Base-by-base conservation (phyloP, 768 basidiomycete species). In the Glaciozyma martinii region DNA sequence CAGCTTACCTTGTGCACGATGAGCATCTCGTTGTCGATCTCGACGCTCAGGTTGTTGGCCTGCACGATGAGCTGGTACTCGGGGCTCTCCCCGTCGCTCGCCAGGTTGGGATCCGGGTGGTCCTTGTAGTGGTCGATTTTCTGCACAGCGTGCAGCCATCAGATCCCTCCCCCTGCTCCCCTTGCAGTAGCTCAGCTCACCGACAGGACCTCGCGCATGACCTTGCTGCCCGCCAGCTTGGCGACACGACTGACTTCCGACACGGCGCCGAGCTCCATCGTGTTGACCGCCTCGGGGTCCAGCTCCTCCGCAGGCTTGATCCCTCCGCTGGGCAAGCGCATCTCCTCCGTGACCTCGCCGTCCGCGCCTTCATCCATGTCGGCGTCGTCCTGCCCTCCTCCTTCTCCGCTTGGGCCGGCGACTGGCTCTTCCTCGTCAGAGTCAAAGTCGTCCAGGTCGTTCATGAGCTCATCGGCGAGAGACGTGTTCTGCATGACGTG, bases 1-100 rank as follows among this genome's bases (percentile, higher is more conserved):
- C 21, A 19, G 74, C 77, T 68, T 71, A 83, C 91, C 82, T 99
- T 99, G 79, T 99, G 90, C 1, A 99, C 93, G 40, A 99, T 81
- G 43, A 99, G 81, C 61, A 97, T 90, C 77, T 99, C 95, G 72
- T 99, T 99, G 78, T 99, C 95, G 8, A 98, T 86, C 73, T 99
- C 95, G 50, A 99, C 95, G 3, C 92, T 90, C 63, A 98, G 80
- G 77, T 99, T 99, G 80, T 99, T 99, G 30, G 95, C 90, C 71
- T 91, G 86, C 7, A 99, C 95, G 72, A 98, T 98, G 66, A 98
- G 81, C 67, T 86, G 85, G 79, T 99, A 99, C 77, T 99, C 95
- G 1, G 91, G 89, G 75, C 94, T 93, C 66, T 91, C 81, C 75
- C 90, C 88, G 2, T 89, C 86, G 29, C 87, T 86, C 42, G 85